These are phyloP conservation scores for Ceratobasidium papillatum DNA, from an alignment of 1,284 basidiomycete species.

Conservation along the genomic window DNA sequence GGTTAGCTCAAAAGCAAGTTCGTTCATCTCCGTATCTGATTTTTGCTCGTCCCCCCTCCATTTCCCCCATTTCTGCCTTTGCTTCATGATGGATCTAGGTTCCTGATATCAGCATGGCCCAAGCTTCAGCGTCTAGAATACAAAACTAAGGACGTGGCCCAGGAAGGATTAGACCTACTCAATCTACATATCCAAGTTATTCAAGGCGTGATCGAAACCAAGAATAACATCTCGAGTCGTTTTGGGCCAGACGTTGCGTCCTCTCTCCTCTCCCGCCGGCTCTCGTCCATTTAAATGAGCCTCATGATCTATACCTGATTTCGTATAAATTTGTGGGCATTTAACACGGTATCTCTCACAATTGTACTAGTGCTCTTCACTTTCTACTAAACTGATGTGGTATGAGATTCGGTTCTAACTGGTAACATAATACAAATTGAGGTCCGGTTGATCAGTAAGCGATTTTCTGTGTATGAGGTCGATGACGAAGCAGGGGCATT, in stretches of 20 bases:
- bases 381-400: no score
- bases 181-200: conserved; percentile 1
- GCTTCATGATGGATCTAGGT: not conserved
- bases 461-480: no score
- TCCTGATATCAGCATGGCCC: not conserved
- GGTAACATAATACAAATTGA: no score
- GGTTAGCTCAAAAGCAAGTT: no score
- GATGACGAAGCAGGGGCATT: no score
- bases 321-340: not conserved
- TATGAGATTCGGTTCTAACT: no score
- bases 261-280: not conserved
- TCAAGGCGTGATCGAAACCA: not conserved
- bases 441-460: no score
- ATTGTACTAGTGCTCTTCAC: no score
- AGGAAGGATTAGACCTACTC: not conserved
- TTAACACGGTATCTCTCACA: no score
- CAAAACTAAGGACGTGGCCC: not conserved
- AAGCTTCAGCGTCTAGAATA: not conserved
- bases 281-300: not conserved
- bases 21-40: no score
- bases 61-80: no score
- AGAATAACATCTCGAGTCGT: not conserved
- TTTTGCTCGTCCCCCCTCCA: no score
- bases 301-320: not conserved
- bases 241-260: not conserved